Percentiles rank a stretch among this genome's conserved stretches.
phyloP scores from a whole-genome alignment of 129 eudicot genomes.

The Tagetes erecta region DNA sequence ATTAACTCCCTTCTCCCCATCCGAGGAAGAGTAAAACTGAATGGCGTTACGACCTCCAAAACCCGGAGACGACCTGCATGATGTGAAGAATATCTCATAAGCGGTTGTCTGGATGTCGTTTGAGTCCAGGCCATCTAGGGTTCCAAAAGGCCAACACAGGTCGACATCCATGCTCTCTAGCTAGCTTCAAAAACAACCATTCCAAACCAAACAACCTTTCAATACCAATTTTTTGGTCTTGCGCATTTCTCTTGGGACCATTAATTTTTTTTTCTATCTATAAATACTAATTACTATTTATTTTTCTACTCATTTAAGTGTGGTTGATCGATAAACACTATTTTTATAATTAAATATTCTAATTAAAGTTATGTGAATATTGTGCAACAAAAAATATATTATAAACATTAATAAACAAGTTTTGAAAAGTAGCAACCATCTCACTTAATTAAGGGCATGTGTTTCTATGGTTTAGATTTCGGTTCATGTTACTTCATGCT shows the following conservation, averaged over 20 bases:
- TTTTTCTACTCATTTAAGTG: too few species aligned
- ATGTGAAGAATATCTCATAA: conserved; percentile 84
- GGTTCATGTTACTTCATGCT: too few species aligned
- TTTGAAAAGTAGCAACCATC: too few species aligned
- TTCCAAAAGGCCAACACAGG: conserved; percentile 62
- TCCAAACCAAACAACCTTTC: not conserved
- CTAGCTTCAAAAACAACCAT: too few species aligned
- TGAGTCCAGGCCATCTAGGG: conserved; percentile 49
- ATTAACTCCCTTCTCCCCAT: conserved; percentile 20
- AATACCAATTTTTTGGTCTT: conserved; percentile 4
- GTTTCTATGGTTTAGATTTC: too few species aligned
- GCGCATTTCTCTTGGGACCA: conserved; percentile 17
- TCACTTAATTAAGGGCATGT: too few species aligned
- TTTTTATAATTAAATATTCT: too few species aligned
- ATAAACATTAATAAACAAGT: too few species aligned
- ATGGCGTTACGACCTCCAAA: conserved; percentile 73
- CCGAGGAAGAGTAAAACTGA: conserved; percentile 40
- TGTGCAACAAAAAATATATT: too few species aligned
- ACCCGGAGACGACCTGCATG: conserved; percentile 95
- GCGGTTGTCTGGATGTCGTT: conserved; percentile 72
- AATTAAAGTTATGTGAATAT: too few species aligned
- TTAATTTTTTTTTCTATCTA: not conserved
- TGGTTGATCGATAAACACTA: too few species aligned
- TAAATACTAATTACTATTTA: too few species aligned
- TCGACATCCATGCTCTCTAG: not conserved